Evolutionary conservation across 345 rosid genomes (phyloP).

Genomic region (Psidium friedrichsthalianum): DNA sequence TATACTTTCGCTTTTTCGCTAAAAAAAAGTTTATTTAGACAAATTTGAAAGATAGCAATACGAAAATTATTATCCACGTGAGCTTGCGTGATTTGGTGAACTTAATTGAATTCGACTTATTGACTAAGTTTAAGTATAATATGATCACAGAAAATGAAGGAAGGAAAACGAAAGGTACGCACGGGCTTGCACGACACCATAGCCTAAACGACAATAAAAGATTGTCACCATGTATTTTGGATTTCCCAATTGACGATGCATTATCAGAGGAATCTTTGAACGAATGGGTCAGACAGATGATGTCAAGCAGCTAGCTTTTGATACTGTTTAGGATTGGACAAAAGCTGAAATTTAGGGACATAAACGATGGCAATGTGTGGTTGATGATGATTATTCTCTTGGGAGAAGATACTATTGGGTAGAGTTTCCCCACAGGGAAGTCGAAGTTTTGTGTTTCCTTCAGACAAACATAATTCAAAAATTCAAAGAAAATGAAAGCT

Average conservation of each 20-base stretch:
- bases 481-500: background rate
- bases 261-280: background rate
- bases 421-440: background rate
- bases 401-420: background rate
- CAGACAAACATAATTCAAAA: background rate
- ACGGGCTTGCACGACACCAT: background rate
- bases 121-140: background rate
- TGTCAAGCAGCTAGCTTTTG: background rate
- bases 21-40: background rate
- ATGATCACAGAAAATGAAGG: background rate
- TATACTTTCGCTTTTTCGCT: background rate
- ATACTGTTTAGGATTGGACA: background rate
- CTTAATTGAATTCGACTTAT: background rate
- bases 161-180: background rate
- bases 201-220: background rate
- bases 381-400: background rate
- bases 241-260: background rate
- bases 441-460: background rate
- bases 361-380: background rate
- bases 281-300: background rate
- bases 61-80: slow-evolving; percentile 1
- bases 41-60: slow-evolving; percentile 17
- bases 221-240: background rate
- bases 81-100: background rate
- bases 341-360: background rate